Evolutionary conservation across 768 basidiomycete species (phyloP).

Genomic region (Suillus weaverae): DNA sequence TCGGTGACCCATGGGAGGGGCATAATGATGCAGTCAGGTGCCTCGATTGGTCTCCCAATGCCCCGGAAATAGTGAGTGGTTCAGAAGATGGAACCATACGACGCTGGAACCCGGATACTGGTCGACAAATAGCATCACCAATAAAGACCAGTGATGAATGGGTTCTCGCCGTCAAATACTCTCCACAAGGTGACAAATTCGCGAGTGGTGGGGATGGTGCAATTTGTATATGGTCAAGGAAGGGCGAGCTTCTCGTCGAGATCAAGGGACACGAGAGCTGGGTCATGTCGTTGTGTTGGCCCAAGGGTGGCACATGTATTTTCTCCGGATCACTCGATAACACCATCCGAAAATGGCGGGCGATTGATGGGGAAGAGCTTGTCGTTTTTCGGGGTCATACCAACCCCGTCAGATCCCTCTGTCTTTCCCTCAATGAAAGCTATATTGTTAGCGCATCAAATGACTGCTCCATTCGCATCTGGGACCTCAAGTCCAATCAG

Average conservation of each 20-base stretch:
- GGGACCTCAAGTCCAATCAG: background rate
- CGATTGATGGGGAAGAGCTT: background rate
- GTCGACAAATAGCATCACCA: background rate
- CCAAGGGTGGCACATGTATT: background rate
- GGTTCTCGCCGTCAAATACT: background rate
- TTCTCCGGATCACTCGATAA: background rate
- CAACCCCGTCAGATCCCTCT: background rate
- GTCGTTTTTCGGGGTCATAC: background rate
- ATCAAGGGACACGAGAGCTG: background rate
- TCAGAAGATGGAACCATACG: constrained; percentile 13
- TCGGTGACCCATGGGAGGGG: background rate
- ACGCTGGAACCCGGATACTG: constrained; percentile 14
- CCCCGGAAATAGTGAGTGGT: constrained; percentile 12
- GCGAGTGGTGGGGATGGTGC: background rate
- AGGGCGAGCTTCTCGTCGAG: background rate
- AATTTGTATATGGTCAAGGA: background rate
- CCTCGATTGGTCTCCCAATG: constrained; percentile 15
- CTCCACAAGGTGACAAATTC: background rate
- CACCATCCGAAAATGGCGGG: background rate
- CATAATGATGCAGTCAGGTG: constrained; percentile 1
- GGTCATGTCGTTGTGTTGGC: background rate
- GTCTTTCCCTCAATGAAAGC: background rate
- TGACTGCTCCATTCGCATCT: background rate
- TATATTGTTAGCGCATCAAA: background rate
- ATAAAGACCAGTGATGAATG: background rate